Base-by-base conservation (phyloP, 1,284 basidiomycete species). In the Microbotryomycetes sp. region DNA sequence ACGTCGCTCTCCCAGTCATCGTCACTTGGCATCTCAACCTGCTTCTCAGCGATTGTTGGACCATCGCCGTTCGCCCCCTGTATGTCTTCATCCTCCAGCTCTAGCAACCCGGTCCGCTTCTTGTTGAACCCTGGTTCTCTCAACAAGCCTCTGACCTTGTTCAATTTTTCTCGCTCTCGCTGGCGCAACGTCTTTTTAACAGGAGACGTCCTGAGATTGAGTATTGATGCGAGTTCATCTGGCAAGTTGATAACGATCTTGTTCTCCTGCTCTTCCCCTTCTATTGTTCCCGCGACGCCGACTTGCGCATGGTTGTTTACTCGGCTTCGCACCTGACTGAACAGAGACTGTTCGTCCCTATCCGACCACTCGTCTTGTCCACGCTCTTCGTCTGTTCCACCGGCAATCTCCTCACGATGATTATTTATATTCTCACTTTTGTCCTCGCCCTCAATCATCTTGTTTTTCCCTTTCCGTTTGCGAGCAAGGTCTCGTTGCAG, bases 1-100 rank as follows among this genome's bases (percentile, higher is more conserved):
- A 48, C 57, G 35, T 68, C 66, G 6, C 57, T 59, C 18, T 59
- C 64, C 66, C 66, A 68, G 29, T 66, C 64, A 15, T 68, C 66
- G 45, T 68, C 66, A n/a, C 35, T 54, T 11, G 49, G 64, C 0
- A 23, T 60, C 2, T 45, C 54, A 21, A 47, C 56, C 9, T 27
- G 30, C 1, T 45, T 53, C 18, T 41, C 35, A 9, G 35, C 9
- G 9, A 11, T 9, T 11, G 9, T 18, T 11, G 35, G 35, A 41
- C 18, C 18, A 18, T 41, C 35, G n/a, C n/a, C n/a, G n/a, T 30
- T 53, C 45, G 6, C 51, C 29, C 41, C 54, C 5, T 50, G 48
- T 3, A 11, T 54, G 5, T 5, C 57, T 18, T 45, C 56, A 5
- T 53, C 51, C n/a, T 35, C 47, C 15, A 56, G 35, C 9, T 51